Evolutionary conservation across 768 basidiomycete species (phyloP), one percentile per base, ranked within the genome.

Genomic region (Naematelia aurantialba): DNA sequence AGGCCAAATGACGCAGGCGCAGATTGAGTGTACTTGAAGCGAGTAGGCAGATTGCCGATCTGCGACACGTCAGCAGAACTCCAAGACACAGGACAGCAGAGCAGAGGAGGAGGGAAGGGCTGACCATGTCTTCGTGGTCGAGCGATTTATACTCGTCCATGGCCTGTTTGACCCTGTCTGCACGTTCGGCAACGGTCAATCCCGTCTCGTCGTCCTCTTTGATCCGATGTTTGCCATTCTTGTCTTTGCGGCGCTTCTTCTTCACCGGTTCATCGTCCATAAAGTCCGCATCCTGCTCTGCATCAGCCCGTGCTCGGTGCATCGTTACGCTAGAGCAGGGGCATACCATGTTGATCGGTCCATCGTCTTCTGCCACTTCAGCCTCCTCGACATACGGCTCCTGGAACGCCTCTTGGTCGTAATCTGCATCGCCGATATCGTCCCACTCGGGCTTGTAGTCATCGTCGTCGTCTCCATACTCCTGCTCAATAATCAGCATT

Each of bases 91-190:
- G 46, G 19, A 19, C 46, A 47, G 49, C 10, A 29, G n/a, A 39
- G 39, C 4, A 44, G 4, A 45, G 17, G 12, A 30, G 50, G 21
- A 12, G 12, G 5, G 29, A 22, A 27, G 2, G 45, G 81, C 86
- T 69, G 60, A 92, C 93, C 81, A 97, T 84, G 69, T 94, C 93
- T 76, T 97, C 97, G 80, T 97, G 94, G 61, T 97, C 94, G 17
- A 98, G 81, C 31, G 82, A 86, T 73, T 92, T 87, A 44, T 98
- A 81, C 75, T 91, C 89, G 61, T 91, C 88, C 88, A 97, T 88
- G 69, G 93, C 90, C 70, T 89, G 82, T 55, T 93, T 85, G 59
- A 92, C 76, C 68, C 87, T 87, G 52, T 82, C 80, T 76, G 91
- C 91, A 54, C 89, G 83, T 84, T 89, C 89, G 70, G 89, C 89